A percentile compares a stretch with the other conserved stretches of the same genome.
Evolutionary conservation across 1,284 basidiomycete genomes (phyloP).

Genomic region (Ceratobasidium sp.): DNA sequence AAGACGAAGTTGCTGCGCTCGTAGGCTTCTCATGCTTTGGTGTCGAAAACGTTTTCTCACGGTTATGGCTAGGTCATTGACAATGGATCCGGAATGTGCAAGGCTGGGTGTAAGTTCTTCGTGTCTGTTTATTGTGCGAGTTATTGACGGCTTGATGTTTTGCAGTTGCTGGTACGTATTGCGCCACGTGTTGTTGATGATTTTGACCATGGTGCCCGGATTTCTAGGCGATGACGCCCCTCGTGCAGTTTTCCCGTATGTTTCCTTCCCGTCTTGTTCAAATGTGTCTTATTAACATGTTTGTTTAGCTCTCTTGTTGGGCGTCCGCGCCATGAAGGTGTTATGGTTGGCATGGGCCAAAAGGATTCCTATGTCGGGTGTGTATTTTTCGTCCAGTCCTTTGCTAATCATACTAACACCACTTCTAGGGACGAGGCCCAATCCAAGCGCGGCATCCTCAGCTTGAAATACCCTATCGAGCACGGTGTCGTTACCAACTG

Average conservation of each 20-base stretch:
- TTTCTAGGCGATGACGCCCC: slow-evolving; percentile 72
- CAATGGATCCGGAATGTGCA: slow-evolving; percentile 92
- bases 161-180: slow-evolving; percentile 50
- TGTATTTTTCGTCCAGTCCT: slow-evolving; percentile 56
- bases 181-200: background rate
- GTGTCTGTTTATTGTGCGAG: slow-evolving; percentile 14
- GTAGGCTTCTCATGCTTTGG: slow-evolving; percentile 52
- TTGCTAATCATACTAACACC: background rate
- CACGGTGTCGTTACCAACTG: slow-evolving; percentile 74
- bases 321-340: slow-evolving; percentile 91
- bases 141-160: slow-evolving; percentile 48
- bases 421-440: slow-evolving; percentile 86
- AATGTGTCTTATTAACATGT: background rate
- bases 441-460: slow-evolving; percentile 95
- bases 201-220: background rate
- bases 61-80: slow-evolving; percentile 70
- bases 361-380: slow-evolving; percentile 91
- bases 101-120: slow-evolving; percentile 81
- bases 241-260: slow-evolving; percentile 76
- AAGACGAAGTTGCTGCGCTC: slow-evolving; percentile 63
- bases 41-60: background rate
- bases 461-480: slow-evolving; percentile 73
- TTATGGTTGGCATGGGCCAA: slow-evolving; percentile 90
- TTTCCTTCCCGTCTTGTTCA: slow-evolving; percentile 41
- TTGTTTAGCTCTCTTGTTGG: slow-evolving; percentile 82